Evolutionary conservation across 2,329 filamentous ascomycete species (phyloP).

Genomic region (Ambrosiella xylebori): DNA sequence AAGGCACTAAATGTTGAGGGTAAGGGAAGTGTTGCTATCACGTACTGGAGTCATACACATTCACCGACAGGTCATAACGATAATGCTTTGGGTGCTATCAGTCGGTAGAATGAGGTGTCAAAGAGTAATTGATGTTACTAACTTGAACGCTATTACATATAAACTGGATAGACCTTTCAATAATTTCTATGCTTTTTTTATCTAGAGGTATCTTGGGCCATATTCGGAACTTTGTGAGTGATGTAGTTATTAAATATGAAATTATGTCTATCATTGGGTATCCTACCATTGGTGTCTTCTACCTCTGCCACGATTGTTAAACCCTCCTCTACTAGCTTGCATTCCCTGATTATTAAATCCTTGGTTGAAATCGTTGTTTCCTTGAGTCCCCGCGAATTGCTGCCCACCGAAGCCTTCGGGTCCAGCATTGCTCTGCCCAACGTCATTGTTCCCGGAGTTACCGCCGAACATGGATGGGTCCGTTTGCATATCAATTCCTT

Average conservation of each 20-base stretch:
- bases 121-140: background rate
- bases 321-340: conserved; percentile 5
- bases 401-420: conserved; percentile 3
- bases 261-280: background rate
- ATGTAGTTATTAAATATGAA: background rate
- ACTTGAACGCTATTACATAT: background rate
- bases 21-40: conserved; percentile 17
- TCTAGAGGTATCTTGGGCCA: too few relatives aligned
- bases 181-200: background rate
- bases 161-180: background rate
- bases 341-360: conserved; percentile 8
- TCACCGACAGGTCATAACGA: conserved; percentile 10
- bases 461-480: conserved; percentile 39
- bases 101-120: background rate
- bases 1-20: conserved; percentile 13
- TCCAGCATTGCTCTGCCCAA: conserved; percentile 4
- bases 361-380: conserved; percentile 6
- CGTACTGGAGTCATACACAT: conserved; percentile 19
- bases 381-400: conserved; percentile 10
- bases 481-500: conserved; percentile 51
- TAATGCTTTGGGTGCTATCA: background rate
- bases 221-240: too few relatives aligned
- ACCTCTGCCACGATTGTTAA: conserved; percentile 8
- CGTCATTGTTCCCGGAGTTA: conserved; percentile 24
- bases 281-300: conserved; percentile 11